A percentile compares a stretch with the other conserved stretches of the same genome.
These are phyloP conservation scores for Nothomitra cinnamomea DNA, from an alignment of 2,329 filamentous ascomycete genomes.

Conservation along the genomic window DNA sequence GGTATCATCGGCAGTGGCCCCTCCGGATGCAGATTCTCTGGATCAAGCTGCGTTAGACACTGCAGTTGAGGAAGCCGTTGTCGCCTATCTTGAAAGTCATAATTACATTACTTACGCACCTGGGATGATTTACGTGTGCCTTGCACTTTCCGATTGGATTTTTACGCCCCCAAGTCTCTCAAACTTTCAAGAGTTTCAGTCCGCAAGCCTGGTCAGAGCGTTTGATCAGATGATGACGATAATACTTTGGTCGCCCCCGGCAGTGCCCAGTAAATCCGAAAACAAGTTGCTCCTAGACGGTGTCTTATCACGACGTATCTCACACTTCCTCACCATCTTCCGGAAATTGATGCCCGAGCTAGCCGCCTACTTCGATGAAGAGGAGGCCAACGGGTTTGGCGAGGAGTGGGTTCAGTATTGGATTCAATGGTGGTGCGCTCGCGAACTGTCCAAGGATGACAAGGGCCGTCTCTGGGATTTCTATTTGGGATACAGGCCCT, in stretches of 20 bases:
- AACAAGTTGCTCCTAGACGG: conserved; percentile 7
- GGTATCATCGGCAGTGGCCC: conserved; percentile 1
- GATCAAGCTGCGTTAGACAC: conserved; percentile 11
- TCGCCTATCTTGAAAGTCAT: conserved; percentile 10
- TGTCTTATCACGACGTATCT: conserved; percentile 11
- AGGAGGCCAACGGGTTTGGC: conserved; percentile 11
- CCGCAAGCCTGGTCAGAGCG: conserved; percentile 6
- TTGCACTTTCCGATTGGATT: conserved; percentile 12
- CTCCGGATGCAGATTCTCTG: conserved; percentile 3
- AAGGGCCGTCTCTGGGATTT: conserved; percentile 12
- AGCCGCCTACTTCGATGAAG: conserved; percentile 11
- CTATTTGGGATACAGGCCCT: conserved; percentile 11
- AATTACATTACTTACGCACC: conserved; percentile 9
- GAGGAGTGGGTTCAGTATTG: conserved; percentile 12
- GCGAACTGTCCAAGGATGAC: conserved; percentile 10
- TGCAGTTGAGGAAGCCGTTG: conserved; percentile 10
- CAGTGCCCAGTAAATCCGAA: conserved; percentile 8
- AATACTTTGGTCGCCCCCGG: conserved; percentile 10
- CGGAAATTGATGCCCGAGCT: conserved; percentile 11
- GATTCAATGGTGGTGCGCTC: conserved; percentile 13
- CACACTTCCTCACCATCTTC: conserved; percentile 11
- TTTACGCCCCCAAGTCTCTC: conserved; percentile 10
- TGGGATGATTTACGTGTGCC: conserved; percentile 12
- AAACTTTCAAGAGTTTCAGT: conserved; percentile 7
- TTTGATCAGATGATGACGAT: conserved; percentile 13